Base-by-base conservation (phyloP, 331 rosid species). In the Malus hybrid region DNA sequence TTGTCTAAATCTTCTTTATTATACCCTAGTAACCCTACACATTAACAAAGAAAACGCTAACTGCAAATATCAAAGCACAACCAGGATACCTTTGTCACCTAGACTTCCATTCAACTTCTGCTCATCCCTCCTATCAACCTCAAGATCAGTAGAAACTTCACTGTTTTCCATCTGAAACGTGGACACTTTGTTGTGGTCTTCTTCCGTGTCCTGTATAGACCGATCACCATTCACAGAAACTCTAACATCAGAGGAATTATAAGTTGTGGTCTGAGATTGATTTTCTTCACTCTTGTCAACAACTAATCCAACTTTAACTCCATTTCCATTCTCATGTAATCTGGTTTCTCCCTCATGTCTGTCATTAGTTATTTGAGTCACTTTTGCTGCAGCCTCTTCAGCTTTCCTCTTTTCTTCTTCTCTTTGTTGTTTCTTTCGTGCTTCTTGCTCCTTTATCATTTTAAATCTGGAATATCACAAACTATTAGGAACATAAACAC, bases 371-470 rank as follows among this genome's bases (percentile, higher is more conserved):
- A 52, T 74, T 69, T 28, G 77, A 82, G 81, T 76, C 73, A 63
- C 85, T 76, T 72, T 80, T 18, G 86, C 82, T 11, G 79, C 89
- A 29, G 89, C 84, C 77, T 83, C 91, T 78, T 77, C 85, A 13
- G 80, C 86, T 77, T 81, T 90, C 84, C 84, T 84, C 71, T 82
- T 83, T 79, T 85, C 94, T 78, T 85, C 95, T 83, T 90, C 99
- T 85, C 75, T 84, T 77, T 85, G 86, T 30, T 63, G 86, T 84
- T 63, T 86, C 82, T 77, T 84, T 78, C 77, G 87, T 76, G 81
- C 89, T 76, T 90, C 98, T 81, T 87, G 89, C 90, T 90, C 96
- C 84, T 84, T 95, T 77, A 92, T 3, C 86, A 82, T 87, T 78
- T 76, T 95, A 58, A 95, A 95, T 86, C 99, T 95, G 86, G 69